phyloP scores from a whole-genome alignment of 2,329 filamentous ascomycete genomes.

The Botryotinia calthae region DNA sequence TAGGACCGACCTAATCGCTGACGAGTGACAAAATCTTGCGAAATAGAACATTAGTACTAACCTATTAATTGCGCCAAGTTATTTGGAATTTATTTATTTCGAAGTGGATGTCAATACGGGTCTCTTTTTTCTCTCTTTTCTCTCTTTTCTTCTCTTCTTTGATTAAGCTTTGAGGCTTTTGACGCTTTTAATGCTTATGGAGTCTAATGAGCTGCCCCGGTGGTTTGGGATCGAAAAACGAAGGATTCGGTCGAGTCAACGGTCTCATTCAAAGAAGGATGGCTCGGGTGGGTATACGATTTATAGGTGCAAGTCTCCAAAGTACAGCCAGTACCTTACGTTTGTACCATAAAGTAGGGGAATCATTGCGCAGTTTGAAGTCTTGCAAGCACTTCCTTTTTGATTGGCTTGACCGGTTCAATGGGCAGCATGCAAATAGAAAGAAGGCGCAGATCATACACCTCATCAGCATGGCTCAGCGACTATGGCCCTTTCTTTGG shows the following conservation, averaged over 20 bases:
- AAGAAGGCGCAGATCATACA: slow-evolving; percentile 10
- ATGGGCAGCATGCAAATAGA: background rate
- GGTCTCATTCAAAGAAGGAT: background rate
- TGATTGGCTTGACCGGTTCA: slow-evolving; percentile 1
- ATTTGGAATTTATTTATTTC: background rate
- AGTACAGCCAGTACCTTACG: background rate
- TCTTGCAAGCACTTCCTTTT: background rate
- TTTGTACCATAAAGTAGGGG: background rate
- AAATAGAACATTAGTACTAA: slow-evolving; percentile 1
- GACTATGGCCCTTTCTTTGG: background rate
- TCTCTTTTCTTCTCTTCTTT: background rate
- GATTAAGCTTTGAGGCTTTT: background rate
- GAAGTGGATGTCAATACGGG: background rate
- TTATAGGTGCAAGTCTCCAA: background rate
- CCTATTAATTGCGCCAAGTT: slow-evolving; percentile 7
- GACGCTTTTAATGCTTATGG: background rate
- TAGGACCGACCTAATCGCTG: background rate
- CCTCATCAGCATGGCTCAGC: slow-evolving; percentile 14
- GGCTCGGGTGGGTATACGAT: background rate
- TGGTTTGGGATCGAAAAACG: background rate
- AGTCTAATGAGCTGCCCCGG: background rate
- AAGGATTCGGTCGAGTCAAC: background rate
- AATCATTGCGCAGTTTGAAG: background rate
- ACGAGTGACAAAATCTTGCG: background rate
- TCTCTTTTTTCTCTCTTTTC: background rate